Evolutionary conservation across 2,329 filamentous ascomycete species (phyloP).

Genomic region (Lasiodiplodia gonubiensis): DNA sequence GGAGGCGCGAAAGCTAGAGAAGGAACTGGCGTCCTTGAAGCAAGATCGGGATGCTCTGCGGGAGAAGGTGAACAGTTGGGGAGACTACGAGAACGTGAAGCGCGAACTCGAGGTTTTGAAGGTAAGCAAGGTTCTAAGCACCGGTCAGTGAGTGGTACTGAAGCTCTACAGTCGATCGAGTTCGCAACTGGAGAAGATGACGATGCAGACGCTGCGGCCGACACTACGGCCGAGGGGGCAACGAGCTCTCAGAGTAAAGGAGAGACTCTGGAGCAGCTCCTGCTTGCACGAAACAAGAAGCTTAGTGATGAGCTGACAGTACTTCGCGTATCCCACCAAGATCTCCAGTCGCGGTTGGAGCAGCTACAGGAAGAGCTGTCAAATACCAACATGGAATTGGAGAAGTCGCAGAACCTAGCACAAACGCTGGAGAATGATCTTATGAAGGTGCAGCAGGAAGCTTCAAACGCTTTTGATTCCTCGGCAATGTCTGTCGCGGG

Average conservation of each 20-base stretch:
- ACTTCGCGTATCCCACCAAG: conserved; percentile 90
- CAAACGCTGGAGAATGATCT: conserved; percentile 92
- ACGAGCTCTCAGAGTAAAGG: conserved; percentile 67
- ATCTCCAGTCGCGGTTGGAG: conserved; percentile 80
- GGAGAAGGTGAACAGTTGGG: conserved; percentile 83
- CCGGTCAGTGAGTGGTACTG: conserved; percentile 27
- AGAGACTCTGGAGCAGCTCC: conserved; percentile 86
- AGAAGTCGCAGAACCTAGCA: conserved; percentile 82
- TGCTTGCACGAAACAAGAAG: conserved; percentile 95
- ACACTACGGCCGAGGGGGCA: conserved; percentile 41
- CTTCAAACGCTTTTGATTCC: conserved; percentile 78
- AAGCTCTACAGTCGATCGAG: conserved; percentile 74
- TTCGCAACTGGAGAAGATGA: conserved; percentile 87
- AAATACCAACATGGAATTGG: conserved; percentile 81
- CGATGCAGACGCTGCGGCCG: conserved; percentile 49
- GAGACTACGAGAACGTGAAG: conserved; percentile 95
- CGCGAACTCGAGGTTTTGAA: conserved; percentile 95
- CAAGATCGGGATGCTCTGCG: conserved; percentile 82
- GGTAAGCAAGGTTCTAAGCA: conserved; percentile 43
- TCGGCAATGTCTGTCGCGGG: conserved; percentile 91
- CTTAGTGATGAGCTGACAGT: conserved; percentile 91
- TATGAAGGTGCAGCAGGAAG: conserved; percentile 82
- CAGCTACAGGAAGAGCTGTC: conserved; percentile 83
- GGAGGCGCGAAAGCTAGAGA: conserved; percentile 77
- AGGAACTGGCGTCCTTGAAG: conserved; percentile 74